Conservation (phyloP, 1,139 yeast genomes). For the Debaryomyces coudertii region DNA sequence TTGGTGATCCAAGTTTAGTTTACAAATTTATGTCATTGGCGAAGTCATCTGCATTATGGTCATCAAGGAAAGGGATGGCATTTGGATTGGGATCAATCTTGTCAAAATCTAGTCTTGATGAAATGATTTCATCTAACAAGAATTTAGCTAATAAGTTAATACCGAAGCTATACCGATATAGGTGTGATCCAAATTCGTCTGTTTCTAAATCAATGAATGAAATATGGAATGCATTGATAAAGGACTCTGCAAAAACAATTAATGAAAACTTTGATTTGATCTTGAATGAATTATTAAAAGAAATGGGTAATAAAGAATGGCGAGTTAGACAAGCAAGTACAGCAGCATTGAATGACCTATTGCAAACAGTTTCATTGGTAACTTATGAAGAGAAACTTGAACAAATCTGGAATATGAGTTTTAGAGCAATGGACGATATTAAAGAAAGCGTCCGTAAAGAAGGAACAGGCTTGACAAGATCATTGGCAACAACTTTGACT, state of each 20-base stretch:
- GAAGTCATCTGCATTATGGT: constrained; percentile 86
- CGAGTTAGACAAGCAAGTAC: constrained; percentile 90
- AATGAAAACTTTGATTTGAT: constrained; percentile 59
- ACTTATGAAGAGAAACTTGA: constrained; percentile 58
- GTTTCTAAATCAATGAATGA: constrained; percentile 86
- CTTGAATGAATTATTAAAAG: constrained; percentile 61
- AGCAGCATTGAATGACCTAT: constrained; percentile 68
- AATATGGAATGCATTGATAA: constrained; percentile 78
- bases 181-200: constrained; percentile 77
- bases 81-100: constrained; percentile 87
- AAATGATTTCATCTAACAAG: constrained; percentile 57
- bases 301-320: constrained; percentile 90
- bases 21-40: constrained; percentile 95
- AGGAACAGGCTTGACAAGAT: constrained; percentile 69
- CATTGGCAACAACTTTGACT: constrained; percentile 65
- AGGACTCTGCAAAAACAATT: constrained; percentile 61
- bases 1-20: constrained; percentile 92
- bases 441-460: constrained; percentile 90
- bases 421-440: constrained; percentile 90
- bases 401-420: constrained; percentile 84
- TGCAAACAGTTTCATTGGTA: constrained; percentile 61
- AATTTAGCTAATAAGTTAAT: constrained; percentile 62
- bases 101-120: constrained; percentile 75
- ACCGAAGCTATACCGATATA: constrained; percentile 81
- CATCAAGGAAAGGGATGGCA: constrained; percentile 91